A percentile compares a stretch with the other conserved stretches of the same genome.
Evolutionary conservation across 169 alveolate genomes (phyloP).

Genomic region (Sarcocystis neurona): DNA sequence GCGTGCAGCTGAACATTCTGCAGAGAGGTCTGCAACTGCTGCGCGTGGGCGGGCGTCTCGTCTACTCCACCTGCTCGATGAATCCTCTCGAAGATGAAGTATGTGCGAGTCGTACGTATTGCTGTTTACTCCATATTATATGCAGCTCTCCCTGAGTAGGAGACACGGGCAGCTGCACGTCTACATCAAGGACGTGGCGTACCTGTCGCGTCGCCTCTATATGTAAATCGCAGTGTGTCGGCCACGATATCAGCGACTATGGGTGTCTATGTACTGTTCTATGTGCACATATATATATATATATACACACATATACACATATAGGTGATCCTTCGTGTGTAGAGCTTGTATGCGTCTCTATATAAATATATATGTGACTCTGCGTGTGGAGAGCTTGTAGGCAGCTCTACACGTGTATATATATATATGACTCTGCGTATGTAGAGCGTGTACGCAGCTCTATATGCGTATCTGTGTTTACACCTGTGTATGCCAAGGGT

Average conservation of each 20-base stretch:
- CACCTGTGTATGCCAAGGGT: too few species aligned
- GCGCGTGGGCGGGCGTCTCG: constrained; percentile 82
- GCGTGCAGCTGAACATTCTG: constrained; percentile 78
- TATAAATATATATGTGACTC: background rate
- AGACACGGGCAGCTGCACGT: too few species aligned
- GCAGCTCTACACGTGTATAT: background rate
- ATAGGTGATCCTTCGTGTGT: background rate
- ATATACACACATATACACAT: background rate
- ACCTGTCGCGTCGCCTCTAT: background rate
- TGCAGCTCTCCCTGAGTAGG: too few species aligned
- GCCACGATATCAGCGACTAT: too few species aligned
- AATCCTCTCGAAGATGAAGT: constrained; percentile 95
- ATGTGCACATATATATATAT: background rate
- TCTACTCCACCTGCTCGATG: constrained; percentile 93
- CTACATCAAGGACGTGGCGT: background rate
- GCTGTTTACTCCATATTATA: too few species aligned
- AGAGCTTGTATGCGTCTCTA: background rate
- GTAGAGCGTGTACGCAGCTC: too few species aligned
- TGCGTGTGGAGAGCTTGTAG: too few species aligned
- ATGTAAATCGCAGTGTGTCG: too few species aligned
- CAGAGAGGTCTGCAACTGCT: constrained; percentile 83
- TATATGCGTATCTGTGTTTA: too few species aligned
- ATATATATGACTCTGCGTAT: background rate
- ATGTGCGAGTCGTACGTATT: background rate
- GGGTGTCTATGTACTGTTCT: too few species aligned